phyloP scores from a whole-genome alignment of 257 asterid genomes.

The Scutellaria galericulata region DNA sequence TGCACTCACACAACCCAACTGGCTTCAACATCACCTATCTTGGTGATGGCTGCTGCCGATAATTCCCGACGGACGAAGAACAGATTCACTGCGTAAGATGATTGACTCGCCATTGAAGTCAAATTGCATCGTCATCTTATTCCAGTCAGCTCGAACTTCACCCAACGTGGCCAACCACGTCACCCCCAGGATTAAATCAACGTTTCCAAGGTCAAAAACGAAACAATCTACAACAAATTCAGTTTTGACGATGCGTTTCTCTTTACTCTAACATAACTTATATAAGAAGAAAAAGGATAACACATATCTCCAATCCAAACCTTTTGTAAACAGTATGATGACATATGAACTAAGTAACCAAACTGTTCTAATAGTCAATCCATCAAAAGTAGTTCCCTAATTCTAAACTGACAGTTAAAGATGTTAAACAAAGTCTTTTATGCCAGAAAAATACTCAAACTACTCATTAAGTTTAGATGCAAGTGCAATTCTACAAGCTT shows the following conservation, averaged over 20 bases:
- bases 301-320: slow-evolving; percentile 10
- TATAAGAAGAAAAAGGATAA: not conserved
- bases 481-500: slow-evolving; percentile 20
- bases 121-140: too few relatives aligned
- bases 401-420: not conserved
- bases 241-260: too few relatives aligned
- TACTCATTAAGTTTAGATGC: not conserved
- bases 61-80: too few relatives aligned
- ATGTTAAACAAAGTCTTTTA: not conserved
- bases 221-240: not conserved
- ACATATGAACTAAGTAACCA: not conserved
- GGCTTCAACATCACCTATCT: too few relatives aligned
- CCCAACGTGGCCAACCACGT: too few relatives aligned
- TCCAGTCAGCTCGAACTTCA: too few relatives aligned
- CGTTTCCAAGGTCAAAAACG: too few relatives aligned
- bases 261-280: not conserved
- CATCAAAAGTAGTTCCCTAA: not conserved
- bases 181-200: too few relatives aligned
- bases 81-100: too few relatives aligned
- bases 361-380: not conserved
- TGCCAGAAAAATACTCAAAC: slow-evolving; percentile 17
- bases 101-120: too few relatives aligned
- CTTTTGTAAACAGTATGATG: not conserved
- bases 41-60: too few relatives aligned
- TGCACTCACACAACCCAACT: too few relatives aligned